phyloP scores from a whole-genome alignment of 2,329 filamentous ascomycete genomes.

The Venturia carpophila region DNA sequence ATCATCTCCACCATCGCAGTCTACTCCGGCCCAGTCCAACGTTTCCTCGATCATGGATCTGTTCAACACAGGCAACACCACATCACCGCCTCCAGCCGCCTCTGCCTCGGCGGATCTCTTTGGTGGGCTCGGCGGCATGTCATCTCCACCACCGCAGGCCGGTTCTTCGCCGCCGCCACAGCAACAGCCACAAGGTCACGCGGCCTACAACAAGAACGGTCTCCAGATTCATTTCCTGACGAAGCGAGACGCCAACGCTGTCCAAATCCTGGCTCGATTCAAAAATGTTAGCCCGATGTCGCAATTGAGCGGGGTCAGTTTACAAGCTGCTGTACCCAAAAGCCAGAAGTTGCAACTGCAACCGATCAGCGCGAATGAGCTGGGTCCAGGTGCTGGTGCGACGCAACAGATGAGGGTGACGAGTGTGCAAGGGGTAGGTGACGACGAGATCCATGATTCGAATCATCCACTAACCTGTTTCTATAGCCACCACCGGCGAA shows the following conservation, averaged over 20 bases:
- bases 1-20: slow-evolving; percentile 39
- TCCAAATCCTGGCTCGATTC: slow-evolving; percentile 80
- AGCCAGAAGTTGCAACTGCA: slow-evolving; percentile 89
- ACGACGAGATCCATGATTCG: slow-evolving; percentile 10
- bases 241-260: slow-evolving; percentile 70
- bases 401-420: slow-evolving; percentile 85
- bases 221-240: slow-evolving; percentile 73
- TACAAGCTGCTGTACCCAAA: slow-evolving; percentile 95
- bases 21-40: slow-evolving; percentile 33
- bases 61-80: slow-evolving; percentile 50
- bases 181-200: slow-evolving; percentile 44
- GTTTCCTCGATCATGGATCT: slow-evolving; percentile 77
- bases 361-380: slow-evolving; percentile 73
- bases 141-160: slow-evolving; percentile 42
- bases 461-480: slow-evolving; percentile 24
- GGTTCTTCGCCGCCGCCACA: slow-evolving; percentile 30
- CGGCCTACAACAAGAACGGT: slow-evolving; percentile 81
- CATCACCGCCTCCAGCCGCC: slow-evolving; percentile 29
- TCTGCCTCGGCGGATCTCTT: slow-evolving; percentile 36
- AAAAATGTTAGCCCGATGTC: slow-evolving; percentile 62
- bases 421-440: slow-evolving; percentile 79
- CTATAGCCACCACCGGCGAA: slow-evolving; percentile 58
- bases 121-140: slow-evolving; percentile 37
- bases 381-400: slow-evolving; percentile 71
- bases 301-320: slow-evolving; percentile 62